Conservation (phyloP, 148 eudicot genomes). For the Drosera capensis region DNA sequence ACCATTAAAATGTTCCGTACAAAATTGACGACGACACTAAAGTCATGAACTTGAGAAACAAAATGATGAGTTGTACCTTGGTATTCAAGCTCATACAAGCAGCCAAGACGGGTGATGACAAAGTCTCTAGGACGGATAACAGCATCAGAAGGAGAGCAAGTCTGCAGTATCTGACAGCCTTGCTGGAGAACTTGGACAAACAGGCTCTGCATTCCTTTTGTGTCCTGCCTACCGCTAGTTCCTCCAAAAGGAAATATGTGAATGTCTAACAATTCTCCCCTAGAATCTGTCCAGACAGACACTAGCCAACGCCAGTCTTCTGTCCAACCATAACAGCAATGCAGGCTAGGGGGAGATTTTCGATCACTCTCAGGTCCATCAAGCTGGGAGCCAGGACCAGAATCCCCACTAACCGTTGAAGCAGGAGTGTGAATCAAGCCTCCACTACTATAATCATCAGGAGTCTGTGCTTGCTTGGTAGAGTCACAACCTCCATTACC, state of each 20-base stretch:
- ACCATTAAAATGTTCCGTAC: background rate
- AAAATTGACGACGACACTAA: background rate
- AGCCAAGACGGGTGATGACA: conserved; percentile 84
- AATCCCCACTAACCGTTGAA: conserved; percentile 35
- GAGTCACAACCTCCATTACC: conserved; percentile 32
- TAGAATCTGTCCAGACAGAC: conserved; percentile 93
- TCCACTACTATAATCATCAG: conserved; percentile 56
- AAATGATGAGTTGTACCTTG: conserved; percentile 38
- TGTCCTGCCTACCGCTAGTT: conserved; percentile 92
- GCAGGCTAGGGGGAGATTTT: conserved; percentile 62
- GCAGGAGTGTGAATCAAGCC: conserved; percentile 31
- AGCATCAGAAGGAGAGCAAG: conserved; percentile 50
- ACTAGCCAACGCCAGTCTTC: conserved; percentile 99
- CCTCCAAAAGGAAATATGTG: conserved; percentile 95
- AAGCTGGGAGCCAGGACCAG: conserved; percentile 46
- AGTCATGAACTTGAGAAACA: background rate
- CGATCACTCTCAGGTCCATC: conserved; percentile 62
- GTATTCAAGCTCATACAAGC: conserved; percentile 86
- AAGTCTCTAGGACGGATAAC: conserved; percentile 70
- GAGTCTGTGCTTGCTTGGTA: conserved; percentile 31
- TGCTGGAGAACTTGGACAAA: conserved; percentile 94
- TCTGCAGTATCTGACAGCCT: conserved; percentile 92
- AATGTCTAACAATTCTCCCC: conserved; percentile 91
- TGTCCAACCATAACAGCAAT: conserved; percentile 99
- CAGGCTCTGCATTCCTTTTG: conserved; percentile 88